Conservation (phyloP, 768 basidiomycete species). For the Pisolithus sp. region DNA sequence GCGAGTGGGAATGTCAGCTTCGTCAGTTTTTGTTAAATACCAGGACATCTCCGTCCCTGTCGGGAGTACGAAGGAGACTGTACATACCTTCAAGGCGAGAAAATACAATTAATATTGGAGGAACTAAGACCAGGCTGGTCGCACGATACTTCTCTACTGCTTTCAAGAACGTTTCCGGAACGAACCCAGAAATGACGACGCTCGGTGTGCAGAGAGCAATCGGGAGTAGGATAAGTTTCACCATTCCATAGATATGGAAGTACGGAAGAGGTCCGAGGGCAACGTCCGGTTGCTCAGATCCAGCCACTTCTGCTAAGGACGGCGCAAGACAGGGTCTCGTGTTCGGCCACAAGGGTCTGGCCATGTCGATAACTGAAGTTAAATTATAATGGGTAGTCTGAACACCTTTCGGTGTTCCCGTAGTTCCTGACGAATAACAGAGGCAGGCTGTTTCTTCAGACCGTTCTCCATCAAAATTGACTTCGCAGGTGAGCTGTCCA, state of each 20-base stretch:
- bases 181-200: conserved; percentile 62
- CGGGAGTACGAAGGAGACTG: too few species aligned
- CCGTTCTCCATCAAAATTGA: conserved; percentile 44
- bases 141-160: conserved; percentile 61
- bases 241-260: conserved; percentile 48
- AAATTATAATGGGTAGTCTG: conserved; percentile 68
- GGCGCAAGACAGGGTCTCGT: too few species aligned
- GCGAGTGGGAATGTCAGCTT: not conserved
- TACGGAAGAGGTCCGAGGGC: conserved; percentile 62
- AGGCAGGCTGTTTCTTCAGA: conserved; percentile 57
- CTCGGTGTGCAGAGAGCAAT: conserved; percentile 44
- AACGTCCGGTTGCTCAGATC: conserved; percentile 31
- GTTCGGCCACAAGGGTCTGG: conserved; percentile 38
- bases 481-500: conserved; percentile 46
- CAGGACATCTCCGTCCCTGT: too few species aligned
- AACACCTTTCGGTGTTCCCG: conserved; percentile 74
- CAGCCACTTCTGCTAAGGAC: too few species aligned
- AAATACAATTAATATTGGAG: conserved; percentile 77
- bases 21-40: too few species aligned
- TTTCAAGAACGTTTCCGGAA: conserved; percentile 59
- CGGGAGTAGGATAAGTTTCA: conserved; percentile 59
- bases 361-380: conserved; percentile 49
- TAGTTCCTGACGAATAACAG: conserved; percentile 67
- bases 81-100: conserved; percentile 58
- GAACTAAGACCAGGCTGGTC: conserved; percentile 57